Base-by-base conservation (phyloP, 2,329 filamentous ascomycete species). In the Diaporthe caulivora region DNA sequence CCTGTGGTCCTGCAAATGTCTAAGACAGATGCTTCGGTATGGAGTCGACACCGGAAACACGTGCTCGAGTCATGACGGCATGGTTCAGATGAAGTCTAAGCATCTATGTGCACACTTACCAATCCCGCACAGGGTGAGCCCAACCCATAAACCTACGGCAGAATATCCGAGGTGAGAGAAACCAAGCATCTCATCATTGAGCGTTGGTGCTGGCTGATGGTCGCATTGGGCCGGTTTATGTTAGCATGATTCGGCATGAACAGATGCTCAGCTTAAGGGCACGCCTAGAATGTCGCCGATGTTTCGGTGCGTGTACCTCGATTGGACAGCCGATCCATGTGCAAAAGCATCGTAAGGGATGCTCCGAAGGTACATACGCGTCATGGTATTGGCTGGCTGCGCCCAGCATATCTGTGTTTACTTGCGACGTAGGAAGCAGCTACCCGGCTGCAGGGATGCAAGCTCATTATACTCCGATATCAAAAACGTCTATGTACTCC, bases 21-120 rank as follows among this genome's bases (percentile, higher is more conserved):
- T 31, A 24, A 24, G 40, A 13, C 31, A 67, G 51, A 67, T 67
- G 62, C 47, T 51, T 31, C 24, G 31, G 26, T 51, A 21, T 65
- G 44, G 44, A 34, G 3, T 5, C 44, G 24, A 37, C 62, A 47
- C 42, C 17, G 31, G 62, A 21, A 40, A 67, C 62, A 67, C 62
- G 62, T 67, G 47, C 62, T 53, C 47, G 62, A 67, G 62, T 67
- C 62, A 67, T 67, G 62, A 53, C 47, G 47, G 47, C 62, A 49
- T 53, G 47, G 62, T 67, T 67, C 62, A 67, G 62, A 67, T 9
- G 62, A 67, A 67, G 44, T 40, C 62, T 67, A 67, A 26, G 18
- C 15, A 1, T 34, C 29, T 21, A 37, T 37, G 37, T 40, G 47
- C 62, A 37, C 62, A 40, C n/a, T 18, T 18, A 51, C 62, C 2